These are phyloP conservation scores for Polyporus tsugae DNA, from an alignment of 1,284 basidiomycete species.

Conservation along the genomic window DNA sequence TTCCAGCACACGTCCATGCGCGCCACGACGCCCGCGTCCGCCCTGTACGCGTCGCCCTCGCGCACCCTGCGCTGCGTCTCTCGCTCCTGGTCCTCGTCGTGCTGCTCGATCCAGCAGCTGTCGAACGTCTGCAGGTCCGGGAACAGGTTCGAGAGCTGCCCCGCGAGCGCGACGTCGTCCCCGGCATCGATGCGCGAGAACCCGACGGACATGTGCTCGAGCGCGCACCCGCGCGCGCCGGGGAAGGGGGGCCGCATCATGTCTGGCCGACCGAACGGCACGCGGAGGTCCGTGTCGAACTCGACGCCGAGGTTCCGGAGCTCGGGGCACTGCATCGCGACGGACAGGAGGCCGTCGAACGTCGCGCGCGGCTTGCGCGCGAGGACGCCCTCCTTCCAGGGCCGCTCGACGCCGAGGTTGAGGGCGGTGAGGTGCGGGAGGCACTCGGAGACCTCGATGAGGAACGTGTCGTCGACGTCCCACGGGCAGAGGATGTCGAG, in stretches of 20 bases:
- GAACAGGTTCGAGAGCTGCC: slow-evolving; percentile 15
- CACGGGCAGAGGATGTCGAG: slow-evolving; percentile 18
- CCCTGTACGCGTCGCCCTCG: slow-evolving; percentile 4
- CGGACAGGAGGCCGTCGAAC: slow-evolving; percentile 17
- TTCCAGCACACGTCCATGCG: background rate
- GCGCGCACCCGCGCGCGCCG: background rate
- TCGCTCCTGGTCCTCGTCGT: slow-evolving; percentile 3
- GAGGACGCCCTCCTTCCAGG: background rate
- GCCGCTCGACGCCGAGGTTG: slow-evolving; percentile 13
- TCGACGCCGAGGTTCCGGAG: slow-evolving; percentile 17
- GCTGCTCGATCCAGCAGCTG: background rate
- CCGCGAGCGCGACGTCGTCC: slow-evolving; percentile 4
- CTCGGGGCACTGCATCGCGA: slow-evolving; percentile 15
- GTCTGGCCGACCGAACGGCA: background rate
- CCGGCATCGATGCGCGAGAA: slow-evolving; percentile 1
- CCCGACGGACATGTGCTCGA: slow-evolving; percentile 7
- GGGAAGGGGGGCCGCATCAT: background rate
- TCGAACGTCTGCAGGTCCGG: slow-evolving; percentile 10
- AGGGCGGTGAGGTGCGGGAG: slow-evolving; percentile 10
- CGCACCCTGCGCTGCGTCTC: background rate
- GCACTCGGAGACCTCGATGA: background rate
- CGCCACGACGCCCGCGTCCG: background rate
- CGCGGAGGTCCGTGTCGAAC: slow-evolving; percentile 17
- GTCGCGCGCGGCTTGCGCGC: slow-evolving; percentile 11
- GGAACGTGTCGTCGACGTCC: slow-evolving; percentile 13